Base-by-base conservation (phyloP, 2,329 filamentous ascomycete species). In the Aphanocladium album region DNA sequence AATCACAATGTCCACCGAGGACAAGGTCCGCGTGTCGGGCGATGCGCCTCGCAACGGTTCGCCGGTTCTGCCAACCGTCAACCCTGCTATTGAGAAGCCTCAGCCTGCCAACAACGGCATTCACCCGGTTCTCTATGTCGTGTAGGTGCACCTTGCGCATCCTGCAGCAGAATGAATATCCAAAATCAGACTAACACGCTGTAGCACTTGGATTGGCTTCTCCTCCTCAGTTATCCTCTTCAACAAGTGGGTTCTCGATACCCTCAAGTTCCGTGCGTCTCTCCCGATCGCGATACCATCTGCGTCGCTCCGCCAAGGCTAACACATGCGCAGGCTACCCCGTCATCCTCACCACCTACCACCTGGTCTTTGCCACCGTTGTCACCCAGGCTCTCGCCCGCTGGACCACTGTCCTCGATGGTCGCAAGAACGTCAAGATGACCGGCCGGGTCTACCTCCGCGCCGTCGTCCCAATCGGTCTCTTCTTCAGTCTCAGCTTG, bases 351-450 rank as follows among this genome's bases (percentile, higher is more conserved):
- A 96, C 92, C 70, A 96, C 93, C 82, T 99, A 93, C 88, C 95
- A 99, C 80, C 80, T 98, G 77, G 80, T 86, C 33, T 98, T 98
- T 72, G 92, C 95, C 65, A 96, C 93, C 41, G 73, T 96, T 72
- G 93, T 96, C 83, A 99, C 95, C 66, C 95, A 98, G 77, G 72
- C 96, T 67, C 85, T 99, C 74, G 92, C 95, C 54, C 89, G 91
- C 70, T 96, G 91, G 72, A 98, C 93, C 46, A 89, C 82, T 43
- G 80, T 96, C 58, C 89, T 99, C 65, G 95, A 99, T 79, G 93
- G 92, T 67, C 88, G 95, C 70, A 96, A 97, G 80, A 90, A 89
- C 47, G 92, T 98, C 63, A 96, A 96, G 80, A 98, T 99, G 93
- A 98, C 91, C 27, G 91, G 91, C 67, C 89, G 89, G 65, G 87